A percentile compares a stretch with the other conserved stretches of the same genome.
phyloP scores from a whole-genome alignment of 1,284 basidiomycete species.

The Leccinum subrobustum region DNA sequence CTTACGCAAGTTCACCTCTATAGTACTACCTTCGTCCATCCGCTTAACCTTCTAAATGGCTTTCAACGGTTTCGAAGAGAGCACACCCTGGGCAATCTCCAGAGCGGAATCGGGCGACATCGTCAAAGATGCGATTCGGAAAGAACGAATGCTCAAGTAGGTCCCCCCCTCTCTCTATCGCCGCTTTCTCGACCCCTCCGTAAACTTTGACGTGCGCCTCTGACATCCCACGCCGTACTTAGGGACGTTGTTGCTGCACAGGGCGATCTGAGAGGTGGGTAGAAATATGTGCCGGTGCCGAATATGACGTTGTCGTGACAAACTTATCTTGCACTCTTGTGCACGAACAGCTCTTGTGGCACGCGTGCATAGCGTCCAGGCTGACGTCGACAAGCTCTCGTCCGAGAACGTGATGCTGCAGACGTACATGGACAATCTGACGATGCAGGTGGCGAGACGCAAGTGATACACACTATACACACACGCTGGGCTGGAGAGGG shows the following conservation, averaged over 20 bases:
- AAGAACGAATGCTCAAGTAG: conserved; percentile 65
- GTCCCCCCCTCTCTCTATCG: not conserved
- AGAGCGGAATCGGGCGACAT: conserved; percentile 54
- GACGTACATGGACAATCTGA: conserved; percentile 87
- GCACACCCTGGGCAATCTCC: conserved; percentile 58
- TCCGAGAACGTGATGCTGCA: conserved; percentile 81
- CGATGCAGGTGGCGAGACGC: conserved; percentile 77
- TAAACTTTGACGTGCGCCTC: not conserved
- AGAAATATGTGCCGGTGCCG: not conserved
- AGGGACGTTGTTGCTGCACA: conserved; percentile 75
- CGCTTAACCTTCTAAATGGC: conserved; percentile 37
- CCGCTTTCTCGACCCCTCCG: not conserved
- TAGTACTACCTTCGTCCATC: not conserved
- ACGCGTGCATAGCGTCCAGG: conserved; percentile 68
- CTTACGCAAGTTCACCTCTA: not conserved
- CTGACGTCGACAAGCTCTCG: conserved; percentile 72
- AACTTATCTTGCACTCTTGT: not conserved
- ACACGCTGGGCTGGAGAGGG: not conserved
- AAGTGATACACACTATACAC: conserved; percentile 39
- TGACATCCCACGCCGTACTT: conserved; percentile 4
- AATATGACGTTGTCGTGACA: not conserved
- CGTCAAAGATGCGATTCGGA: conserved; percentile 70
- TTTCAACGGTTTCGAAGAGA: conserved; percentile 54
- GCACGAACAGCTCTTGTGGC: conserved; percentile 48
- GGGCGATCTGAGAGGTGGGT: conserved; percentile 65